Evolutionary conservation across 495 filamentous ascomycete species (phyloP).

Genomic region (Penicillium cosmopolitanum): DNA sequence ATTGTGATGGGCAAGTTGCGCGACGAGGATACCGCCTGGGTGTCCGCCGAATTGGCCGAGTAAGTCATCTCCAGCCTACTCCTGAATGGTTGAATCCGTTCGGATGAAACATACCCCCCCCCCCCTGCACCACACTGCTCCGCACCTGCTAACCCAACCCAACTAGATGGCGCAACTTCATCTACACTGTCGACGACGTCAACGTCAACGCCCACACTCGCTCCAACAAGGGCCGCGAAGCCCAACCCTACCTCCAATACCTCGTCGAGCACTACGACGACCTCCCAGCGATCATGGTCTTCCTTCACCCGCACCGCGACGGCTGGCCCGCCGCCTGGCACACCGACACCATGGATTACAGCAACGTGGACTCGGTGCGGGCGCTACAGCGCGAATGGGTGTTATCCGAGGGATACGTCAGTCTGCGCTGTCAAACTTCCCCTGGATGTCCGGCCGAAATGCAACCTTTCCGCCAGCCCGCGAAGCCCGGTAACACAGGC

Average conservation of each 20-base stretch:
- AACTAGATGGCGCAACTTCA: conserved; percentile 45
- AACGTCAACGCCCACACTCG: conserved; percentile 41
- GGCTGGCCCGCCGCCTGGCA: conserved; percentile 50
- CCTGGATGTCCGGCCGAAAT: conserved; percentile 48
- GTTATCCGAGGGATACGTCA: conserved; percentile 43
- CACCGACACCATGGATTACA: conserved; percentile 48
- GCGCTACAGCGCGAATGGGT: conserved; percentile 42
- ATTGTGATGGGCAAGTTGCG: conserved; percentile 48
- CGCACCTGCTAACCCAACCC: neutral
- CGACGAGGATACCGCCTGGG: conserved; percentile 46
- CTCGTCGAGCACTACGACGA: conserved; percentile 52
- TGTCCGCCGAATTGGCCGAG: conserved; percentile 43
- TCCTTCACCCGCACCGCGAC: conserved; percentile 49
- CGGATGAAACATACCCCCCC: too few species aligned
- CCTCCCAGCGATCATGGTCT: conserved; percentile 44
- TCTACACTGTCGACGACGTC: conserved; percentile 52
- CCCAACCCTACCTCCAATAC: conserved; percentile 52
- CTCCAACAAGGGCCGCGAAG: conserved; percentile 52
- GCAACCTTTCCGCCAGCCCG: conserved; percentile 43
- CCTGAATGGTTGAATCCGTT: neutral
- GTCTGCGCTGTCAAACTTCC: conserved; percentile 44
- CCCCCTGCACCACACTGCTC: too few species aligned
- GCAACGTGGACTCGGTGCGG: conserved; percentile 48
- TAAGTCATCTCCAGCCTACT: conserved; percentile 23
- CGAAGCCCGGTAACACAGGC: conserved; percentile 56